Base-by-base conservation (phyloP, 352 stramenopile species). In the Pythium vanterpoolii region DNA sequence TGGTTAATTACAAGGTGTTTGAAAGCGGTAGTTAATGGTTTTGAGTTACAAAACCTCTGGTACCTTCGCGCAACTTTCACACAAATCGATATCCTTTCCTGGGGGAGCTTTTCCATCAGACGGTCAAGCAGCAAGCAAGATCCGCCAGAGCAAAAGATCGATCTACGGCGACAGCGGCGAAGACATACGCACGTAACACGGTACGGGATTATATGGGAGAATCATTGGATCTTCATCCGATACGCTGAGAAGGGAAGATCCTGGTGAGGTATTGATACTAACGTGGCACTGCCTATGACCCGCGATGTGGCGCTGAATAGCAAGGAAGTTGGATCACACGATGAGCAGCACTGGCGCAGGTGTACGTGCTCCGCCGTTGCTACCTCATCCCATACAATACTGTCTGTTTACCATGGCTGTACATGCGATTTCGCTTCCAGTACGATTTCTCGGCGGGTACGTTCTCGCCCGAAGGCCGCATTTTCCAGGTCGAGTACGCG, bases 401-500 rank as follows among this genome's bases (percentile, higher is more conserved):
- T 21, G 47, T 28, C 11, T 43, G 2, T 4, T 55, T 13, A 33
- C n/a, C 1, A 8, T 21, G 21, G 21, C 19, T 38, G 26, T 23
- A 26, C 5, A 11, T 43, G 7, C 16, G 9, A 5, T 3, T 64
- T 27, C 27, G 55, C 19, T 18, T 52, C 27, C 45, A 88, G 66
- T 95, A 95, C 71, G 86, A 95, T 77, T 89, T 89, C 64, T 93
- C 86, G 27, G 79, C 80, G 54, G 85, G 83, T 24, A 99, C 96
- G 51, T 99, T 99, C 79, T 98, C 91, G 54, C 96, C 96, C 23
- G 97, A 99, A 71, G 97, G 97, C 36, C 95, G 96, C 46, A 98
- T 99, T 66, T 99, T 99, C 72, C 97, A 99, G 82, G 93, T 99
- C 45, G 97, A 99, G 69, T 99, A 99, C 63, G 97, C 97, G 49